phyloP scores from a whole-genome alignment of 2,329 filamentous ascomycete genomes.

The Xylariales sp. region DNA sequence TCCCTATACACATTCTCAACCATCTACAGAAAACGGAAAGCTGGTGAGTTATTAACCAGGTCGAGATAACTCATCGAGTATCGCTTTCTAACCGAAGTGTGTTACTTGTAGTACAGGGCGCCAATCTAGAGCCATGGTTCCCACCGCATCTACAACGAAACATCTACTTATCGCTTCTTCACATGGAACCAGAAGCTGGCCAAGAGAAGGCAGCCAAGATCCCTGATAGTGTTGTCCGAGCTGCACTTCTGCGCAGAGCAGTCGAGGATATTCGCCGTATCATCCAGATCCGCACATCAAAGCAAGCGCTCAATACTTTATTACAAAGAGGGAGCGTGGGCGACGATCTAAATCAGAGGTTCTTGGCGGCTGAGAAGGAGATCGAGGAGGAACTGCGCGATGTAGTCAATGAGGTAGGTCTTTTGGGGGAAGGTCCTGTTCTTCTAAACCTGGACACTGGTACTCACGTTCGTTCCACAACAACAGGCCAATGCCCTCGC shows the following conservation, averaged over 20 bases:
- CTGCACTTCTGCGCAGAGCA: conserved; percentile 87
- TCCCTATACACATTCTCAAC: conserved; percentile 92
- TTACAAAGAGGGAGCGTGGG: conserved; percentile 92
- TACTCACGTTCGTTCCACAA: conserved; percentile 14
- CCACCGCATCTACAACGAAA: conserved; percentile 89
- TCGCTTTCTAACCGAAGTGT: conserved; percentile 8
- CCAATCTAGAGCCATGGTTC: conserved; percentile 94
- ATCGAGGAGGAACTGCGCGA: conserved; percentile 96
- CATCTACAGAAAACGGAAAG: conserved; percentile 93
- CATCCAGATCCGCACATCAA: conserved; percentile 86
- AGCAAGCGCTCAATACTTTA: conserved; percentile 85
- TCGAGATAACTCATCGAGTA: conserved; percentile 1
- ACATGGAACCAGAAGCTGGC: conserved; percentile 73
- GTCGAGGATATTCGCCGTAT: conserved; percentile 94
- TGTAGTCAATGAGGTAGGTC: conserved; percentile 86
- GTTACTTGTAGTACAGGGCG: conserved; percentile 71
- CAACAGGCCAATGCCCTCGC: conserved; percentile 87
- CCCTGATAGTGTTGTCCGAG: conserved; percentile 86
- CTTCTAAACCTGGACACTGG: background rate
- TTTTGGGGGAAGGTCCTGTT: background rate
- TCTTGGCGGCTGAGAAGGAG: conserved; percentile 92
- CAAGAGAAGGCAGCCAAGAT: conserved; percentile 75
- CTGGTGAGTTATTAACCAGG: conserved; percentile 64
- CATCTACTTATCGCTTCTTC: conserved; percentile 91
- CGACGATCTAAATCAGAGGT: conserved; percentile 95